A percentile compares a stretch with the other conserved stretches of the same genome.
These are phyloP conservation scores for Sporisorium sorghi DNA, from an alignment of 1,284 basidiomycete species.

Conservation along the genomic window DNA sequence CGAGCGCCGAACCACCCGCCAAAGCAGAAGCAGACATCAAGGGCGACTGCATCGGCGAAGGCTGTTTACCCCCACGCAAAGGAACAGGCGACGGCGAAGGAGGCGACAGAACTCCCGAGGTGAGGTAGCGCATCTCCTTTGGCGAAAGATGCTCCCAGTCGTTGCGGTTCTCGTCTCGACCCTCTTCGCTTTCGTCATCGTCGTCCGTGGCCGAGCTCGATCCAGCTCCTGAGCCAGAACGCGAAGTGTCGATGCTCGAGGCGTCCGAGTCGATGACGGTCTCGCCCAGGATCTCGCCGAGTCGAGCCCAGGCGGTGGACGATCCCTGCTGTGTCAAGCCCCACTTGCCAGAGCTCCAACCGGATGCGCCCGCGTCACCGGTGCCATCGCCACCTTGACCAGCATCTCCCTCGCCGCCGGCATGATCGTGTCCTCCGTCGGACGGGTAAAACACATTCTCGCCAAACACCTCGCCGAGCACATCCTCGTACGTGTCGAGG, in stretches of 20 bases:
- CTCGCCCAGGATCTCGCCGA: slow-evolving; percentile 63
- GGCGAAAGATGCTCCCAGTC: slow-evolving; percentile 67
- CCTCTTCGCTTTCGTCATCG: slow-evolving; percentile 19
- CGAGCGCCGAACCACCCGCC: slow-evolving; percentile 26
- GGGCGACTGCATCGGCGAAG: slow-evolving; percentile 37
- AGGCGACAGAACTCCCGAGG: slow-evolving; percentile 39
- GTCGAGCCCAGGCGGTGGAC: slow-evolving; percentile 60
- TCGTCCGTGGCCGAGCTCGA: slow-evolving; percentile 17
- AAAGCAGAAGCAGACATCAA: slow-evolving; percentile 5
- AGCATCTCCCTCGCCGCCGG: slow-evolving; percentile 5
- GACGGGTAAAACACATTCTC: slow-evolving; percentile 48
- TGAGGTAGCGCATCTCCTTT: slow-evolving; percentile 63
- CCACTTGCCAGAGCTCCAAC: slow-evolving; percentile 61
- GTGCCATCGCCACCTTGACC: slow-evolving; percentile 10
- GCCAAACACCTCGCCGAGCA: slow-evolving; percentile 72
- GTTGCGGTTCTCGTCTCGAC: slow-evolving; percentile 55
- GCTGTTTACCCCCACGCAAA: slow-evolving; percentile 29
- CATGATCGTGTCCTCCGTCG: slow-evolving; percentile 9
- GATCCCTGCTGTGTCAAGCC: slow-evolving; percentile 56
- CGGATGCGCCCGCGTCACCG: slow-evolving; percentile 22
- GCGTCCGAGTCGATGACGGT: slow-evolving; percentile 24
- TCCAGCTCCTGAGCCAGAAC: neutral
- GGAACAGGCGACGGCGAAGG: slow-evolving; percentile 44
- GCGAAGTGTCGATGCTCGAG: slow-evolving; percentile 19
- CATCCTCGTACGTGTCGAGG: slow-evolving; percentile 73